phyloP scores from a whole-genome alignment of 2,329 filamentous ascomycete genomes.

The Pseudopyricularia cyperi region DNA sequence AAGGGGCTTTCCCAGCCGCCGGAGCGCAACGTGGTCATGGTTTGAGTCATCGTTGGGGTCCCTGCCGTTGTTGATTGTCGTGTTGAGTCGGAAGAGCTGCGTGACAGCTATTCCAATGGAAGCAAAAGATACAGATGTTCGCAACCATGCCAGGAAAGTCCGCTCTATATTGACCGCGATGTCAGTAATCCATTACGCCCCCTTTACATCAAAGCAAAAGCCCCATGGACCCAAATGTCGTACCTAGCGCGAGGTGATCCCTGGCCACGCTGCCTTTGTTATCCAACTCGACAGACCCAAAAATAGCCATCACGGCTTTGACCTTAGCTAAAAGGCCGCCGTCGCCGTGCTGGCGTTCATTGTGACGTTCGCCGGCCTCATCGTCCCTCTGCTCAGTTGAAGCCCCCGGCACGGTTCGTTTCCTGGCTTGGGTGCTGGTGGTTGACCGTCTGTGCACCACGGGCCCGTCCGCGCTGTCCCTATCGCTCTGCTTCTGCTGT shows the following conservation, averaged over 20 bases:
- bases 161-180: not conserved
- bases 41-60: conserved; percentile 8
- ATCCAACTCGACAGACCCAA: conserved; percentile 60
- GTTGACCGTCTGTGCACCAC: not conserved
- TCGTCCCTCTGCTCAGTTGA: not conserved
- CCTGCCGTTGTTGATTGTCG: conserved; percentile 32
- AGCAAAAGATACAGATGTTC: conserved; percentile 70
- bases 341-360: conserved; percentile 4
- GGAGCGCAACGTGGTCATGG: conserved; percentile 23
- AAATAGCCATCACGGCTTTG: conserved; percentile 34
- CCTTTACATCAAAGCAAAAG: too few relatives aligned
- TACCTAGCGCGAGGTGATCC: conserved; percentile 71
- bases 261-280: conserved; percentile 76
- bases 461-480: not conserved
- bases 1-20: conserved; percentile 58
- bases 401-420: not conserved
- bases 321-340: conserved; percentile 15
- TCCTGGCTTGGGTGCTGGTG: not conserved
- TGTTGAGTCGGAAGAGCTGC: conserved; percentile 74
- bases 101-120: conserved; percentile 75
- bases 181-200: too few relatives aligned
- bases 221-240: conserved; percentile 8
- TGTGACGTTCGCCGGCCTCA: not conserved
- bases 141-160: conserved; percentile 75
- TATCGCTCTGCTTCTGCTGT: not conserved